Evolutionary conservation across 768 basidiomycete species (phyloP), one percentile per base, ranked within the genome.

Genomic region (Phaeolepiota aurea): DNA sequence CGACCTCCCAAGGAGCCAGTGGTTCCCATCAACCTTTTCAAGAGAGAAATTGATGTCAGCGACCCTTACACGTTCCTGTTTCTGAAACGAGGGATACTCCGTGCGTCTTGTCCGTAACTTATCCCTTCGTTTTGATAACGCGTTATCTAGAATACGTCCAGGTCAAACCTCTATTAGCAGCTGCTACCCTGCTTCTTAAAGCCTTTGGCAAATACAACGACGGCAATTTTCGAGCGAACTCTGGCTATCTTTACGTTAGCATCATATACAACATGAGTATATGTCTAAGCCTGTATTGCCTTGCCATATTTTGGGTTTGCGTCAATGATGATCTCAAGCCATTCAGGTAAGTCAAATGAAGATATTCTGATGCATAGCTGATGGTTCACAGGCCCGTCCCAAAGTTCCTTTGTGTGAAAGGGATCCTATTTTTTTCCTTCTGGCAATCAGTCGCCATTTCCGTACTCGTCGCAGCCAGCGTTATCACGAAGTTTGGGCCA

Each of bases 321-420:
- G 87, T 97, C 3, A 80, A 78, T 51, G 71, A 83, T 23, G 96
- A 98, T 56, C 65, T 97, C 37, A 84, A 85, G 57, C 89, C 91
- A 1, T 96, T 90, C 65, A 72, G 85, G 85, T 83, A 41, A 49
- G 80, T 56, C 9, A 16, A 13, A 32, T 20, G 20, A 14, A 9
- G 5, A 12, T 11, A 18, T 22, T 38, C 37, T 13, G 9, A 13
- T 20, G 37, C 20, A 35, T 20, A 20, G 5, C 2, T 20, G 22
- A 16, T 9, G 16, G 37, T 47, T 19, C 42, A 47, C 51, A 84
- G 94, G 9, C 91, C 91, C 0, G 77, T 93, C 49, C 91, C 96
- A 2, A 99, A 99, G 61, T 99, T 99, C 62, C 79, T 98, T 19
- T 99, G 92, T 56, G 92, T 99, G 50, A 99, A 99, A 57, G 94